Conservation (phyloP, 1,284 basidiomycete species). For the Porodaedalea pini region DNA sequence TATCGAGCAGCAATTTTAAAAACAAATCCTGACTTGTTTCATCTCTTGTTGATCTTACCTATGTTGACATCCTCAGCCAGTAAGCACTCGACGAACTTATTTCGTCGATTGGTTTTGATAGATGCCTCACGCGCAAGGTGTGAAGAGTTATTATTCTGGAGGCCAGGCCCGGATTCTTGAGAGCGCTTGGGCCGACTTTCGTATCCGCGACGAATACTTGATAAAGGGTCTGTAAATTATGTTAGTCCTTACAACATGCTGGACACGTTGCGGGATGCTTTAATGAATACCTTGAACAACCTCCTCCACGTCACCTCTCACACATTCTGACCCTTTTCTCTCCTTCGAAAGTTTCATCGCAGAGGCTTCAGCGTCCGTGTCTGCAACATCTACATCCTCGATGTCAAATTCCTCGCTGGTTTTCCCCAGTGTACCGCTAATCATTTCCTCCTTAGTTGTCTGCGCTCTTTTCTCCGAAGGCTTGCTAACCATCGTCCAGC, state of each 20-base stretch:
- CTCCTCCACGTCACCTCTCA: constrained; percentile 29
- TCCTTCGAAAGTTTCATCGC: neutral
- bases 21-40: neutral
- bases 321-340: constrained; percentile 23
- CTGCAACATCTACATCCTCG: constrained; percentile 70
- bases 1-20: neutral
- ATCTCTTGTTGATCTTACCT: constrained; percentile 41
- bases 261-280: neutral
- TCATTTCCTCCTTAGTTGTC: constrained; percentile 28
- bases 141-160: constrained; percentile 13
- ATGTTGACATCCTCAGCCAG: constrained; percentile 72
- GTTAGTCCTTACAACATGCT: constrained; percentile 3
- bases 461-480: constrained; percentile 33
- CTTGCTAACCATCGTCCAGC: constrained; percentile 73
- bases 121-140: constrained; percentile 63
- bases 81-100: constrained; percentile 72
- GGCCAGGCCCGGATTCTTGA: constrained; percentile 10
- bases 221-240: constrained; percentile 17
- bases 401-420: constrained; percentile 55
- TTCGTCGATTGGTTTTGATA: constrained; percentile 66
- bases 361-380: constrained; percentile 54
- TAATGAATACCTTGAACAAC: constrained; percentile 29
- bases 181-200: constrained; percentile 14
- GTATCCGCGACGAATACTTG: constrained; percentile 14
- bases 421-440: constrained; percentile 30